Base-by-base conservation (phyloP, 2,329 filamentous ascomycete genomes). In the Colletotrichum lini region DNA sequence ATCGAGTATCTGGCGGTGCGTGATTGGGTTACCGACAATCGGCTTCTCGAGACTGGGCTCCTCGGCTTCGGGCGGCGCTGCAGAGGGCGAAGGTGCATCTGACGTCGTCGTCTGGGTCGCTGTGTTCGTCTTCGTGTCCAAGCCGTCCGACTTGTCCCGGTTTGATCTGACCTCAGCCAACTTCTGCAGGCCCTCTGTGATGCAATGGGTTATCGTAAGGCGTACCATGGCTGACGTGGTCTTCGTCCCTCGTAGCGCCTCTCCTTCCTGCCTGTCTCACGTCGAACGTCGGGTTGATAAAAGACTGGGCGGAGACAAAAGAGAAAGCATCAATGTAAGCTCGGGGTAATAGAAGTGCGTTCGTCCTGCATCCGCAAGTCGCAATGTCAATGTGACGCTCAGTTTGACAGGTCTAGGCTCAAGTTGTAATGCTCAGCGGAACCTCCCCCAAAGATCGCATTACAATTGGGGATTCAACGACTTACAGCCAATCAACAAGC, bases 141-240 rank as follows among this genome's bases (percentile, higher is more conserved):
- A 42, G 57, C n/a, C 30, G 3, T 44, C 74, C 40, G 23, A 54
- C 65, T 74, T 61, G 50, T 65, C 69, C 56, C 40, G 49, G 56
- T 63, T 18, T 67, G 45, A 40, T 67, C 15, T 56, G 72, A 21
- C 47, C 49, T 77, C 72, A 40, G 79, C 79, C 16, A 83, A 72
- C 70, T 76, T 80, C 18, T 84, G 76, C 13, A 95, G 77, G 0
- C 88, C 92, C 79, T 90, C 89, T 82, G 92, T 89, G 40, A 94
- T 89, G 75, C 88, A 84, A 75, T 88, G 80, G 4, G 93, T 95
- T 86, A 94, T 92, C n/a, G 91, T 93, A 52, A 96, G 89, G 53
- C 93, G 85, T 21, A 95, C 93, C 93, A 96, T 96, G 3, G 5
- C 72, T 26, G 68, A 50, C 70, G 47, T 54, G 53, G 38, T 72